A percentile compares a stretch with the other conserved stretches of the same genome.
phyloP scores from a whole-genome alignment of 1,139 yeast species.

The Yamadazyma blattariae region DNA sequence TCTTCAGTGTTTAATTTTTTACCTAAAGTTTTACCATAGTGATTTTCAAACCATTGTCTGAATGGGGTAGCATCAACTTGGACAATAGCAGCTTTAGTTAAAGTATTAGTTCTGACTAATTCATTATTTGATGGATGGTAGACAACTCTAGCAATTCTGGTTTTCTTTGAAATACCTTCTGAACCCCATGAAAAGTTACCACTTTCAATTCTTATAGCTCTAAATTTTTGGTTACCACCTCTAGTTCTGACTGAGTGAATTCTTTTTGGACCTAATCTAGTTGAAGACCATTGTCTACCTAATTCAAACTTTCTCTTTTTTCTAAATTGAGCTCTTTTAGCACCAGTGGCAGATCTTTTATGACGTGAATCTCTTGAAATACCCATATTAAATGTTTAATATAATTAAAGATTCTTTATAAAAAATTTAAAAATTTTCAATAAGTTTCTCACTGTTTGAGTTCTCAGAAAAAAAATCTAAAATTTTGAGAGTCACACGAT shows the following conservation, averaged over 20 bases:
- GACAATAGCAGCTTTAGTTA: constrained; percentile 98
- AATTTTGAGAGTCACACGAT: too few relatives aligned
- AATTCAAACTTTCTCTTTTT: constrained; percentile 99
- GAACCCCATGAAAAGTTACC: constrained; percentile 99
- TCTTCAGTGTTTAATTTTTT: constrained; percentile 54
- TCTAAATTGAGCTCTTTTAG: constrained; percentile 99
- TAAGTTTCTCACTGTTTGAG: too few relatives aligned
- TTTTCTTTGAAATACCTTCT: constrained; percentile 97
- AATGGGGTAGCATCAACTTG: constrained; percentile 99
- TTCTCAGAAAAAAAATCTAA: too few relatives aligned
- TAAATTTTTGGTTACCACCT: constrained; percentile 99
- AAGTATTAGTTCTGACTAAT: constrained; percentile 99
- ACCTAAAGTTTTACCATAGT: constrained; percentile 94
- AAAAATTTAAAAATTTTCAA: constrained; percentile 1
- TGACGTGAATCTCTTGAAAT: constrained; percentile 99
- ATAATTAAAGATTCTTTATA: constrained; percentile 2
- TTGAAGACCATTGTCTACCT: constrained; percentile 99
- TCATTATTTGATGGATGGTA: constrained; percentile 99
- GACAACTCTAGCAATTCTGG: constrained; percentile 96
- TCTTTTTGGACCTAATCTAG: constrained; percentile 99
- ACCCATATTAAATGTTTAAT: constrained; percentile 65
- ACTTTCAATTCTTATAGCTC: constrained; percentile 98
- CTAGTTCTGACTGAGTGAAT: constrained; percentile 99
- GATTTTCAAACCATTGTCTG: constrained; percentile 99
- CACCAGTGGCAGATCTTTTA: constrained; percentile 99